Evolutionary conservation across 169 alveolate genomes (phyloP).

Genomic region (Fabrea salina): DNA sequence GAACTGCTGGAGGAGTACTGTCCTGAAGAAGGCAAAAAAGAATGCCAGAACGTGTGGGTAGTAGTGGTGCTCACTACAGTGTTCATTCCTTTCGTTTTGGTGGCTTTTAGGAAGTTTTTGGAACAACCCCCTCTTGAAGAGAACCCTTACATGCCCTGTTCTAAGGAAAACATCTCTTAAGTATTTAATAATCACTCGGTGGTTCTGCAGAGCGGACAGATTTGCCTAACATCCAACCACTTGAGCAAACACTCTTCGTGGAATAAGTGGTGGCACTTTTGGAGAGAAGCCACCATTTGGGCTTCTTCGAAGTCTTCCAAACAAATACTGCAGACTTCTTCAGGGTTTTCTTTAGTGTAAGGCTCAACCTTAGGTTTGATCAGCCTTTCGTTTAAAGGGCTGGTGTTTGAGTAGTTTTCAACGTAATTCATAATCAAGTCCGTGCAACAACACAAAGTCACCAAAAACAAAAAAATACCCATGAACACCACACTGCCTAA

Average conservation of each 20-base stretch:
- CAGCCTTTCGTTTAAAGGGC: background rate
- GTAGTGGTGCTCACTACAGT: background rate
- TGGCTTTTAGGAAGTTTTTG: background rate
- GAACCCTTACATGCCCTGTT: background rate
- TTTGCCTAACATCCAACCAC: background rate
- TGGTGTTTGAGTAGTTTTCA: background rate
- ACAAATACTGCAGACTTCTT: background rate
- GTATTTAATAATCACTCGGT: too few relatives aligned
- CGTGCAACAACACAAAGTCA: background rate
- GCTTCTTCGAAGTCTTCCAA: background rate
- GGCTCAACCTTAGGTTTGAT: background rate
- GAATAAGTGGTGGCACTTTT: background rate
- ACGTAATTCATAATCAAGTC: background rate
- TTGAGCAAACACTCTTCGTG: conserved; percentile 14
- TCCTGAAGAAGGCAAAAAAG: conserved; percentile 23
- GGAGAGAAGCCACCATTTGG: background rate
- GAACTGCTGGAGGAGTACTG: conserved; percentile 28
- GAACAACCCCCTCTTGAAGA: conserved; percentile 5
- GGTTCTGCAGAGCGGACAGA: conserved; percentile 6
- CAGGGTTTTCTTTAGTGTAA: background rate
- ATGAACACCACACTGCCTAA: background rate
- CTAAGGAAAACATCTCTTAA: too few relatives aligned
- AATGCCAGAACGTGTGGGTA: conserved; percentile 25
- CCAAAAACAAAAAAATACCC: background rate
- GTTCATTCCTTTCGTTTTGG: background rate